Conservation (phyloP, 148 eudicot species). For the Arbutus unedo region DNA sequence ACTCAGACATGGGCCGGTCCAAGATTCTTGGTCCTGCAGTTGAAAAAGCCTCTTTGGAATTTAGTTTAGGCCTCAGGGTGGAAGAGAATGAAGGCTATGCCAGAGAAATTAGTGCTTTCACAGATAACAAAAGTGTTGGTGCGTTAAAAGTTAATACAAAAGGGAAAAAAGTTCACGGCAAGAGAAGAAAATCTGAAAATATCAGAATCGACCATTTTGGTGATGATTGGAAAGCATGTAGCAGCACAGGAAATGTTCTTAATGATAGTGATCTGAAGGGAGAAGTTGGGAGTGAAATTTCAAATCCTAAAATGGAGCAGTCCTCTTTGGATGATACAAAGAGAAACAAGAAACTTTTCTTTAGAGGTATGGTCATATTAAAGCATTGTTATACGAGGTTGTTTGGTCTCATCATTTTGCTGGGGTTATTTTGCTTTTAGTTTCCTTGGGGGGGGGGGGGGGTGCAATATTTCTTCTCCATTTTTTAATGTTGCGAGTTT, state of each 20-base stretch:
- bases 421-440: not conserved
- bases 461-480: not conserved
- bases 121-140: constrained; percentile 26
- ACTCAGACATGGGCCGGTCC: constrained; percentile 47
- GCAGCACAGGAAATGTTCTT: constrained; percentile 71
- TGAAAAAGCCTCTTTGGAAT: constrained; percentile 63
- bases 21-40: constrained; percentile 43
- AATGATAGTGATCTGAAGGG: constrained; percentile 35
- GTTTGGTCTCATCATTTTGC: not conserved
- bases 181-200: constrained; percentile 40
- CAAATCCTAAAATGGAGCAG: constrained; percentile 35
- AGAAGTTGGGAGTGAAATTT: constrained; percentile 39
- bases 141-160: constrained; percentile 24
- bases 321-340: constrained; percentile 50
- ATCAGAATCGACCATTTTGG: constrained; percentile 39
- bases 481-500: not conserved
- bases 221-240: constrained; percentile 74
- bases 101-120: constrained; percentile 27
- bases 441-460: not conserved
- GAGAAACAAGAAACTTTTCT: constrained; percentile 68
- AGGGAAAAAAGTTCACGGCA: constrained; percentile 38
- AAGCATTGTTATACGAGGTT: not conserved
- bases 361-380: constrained; percentile 44
- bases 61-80: constrained; percentile 61
- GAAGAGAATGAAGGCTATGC: constrained; percentile 53